These are phyloP conservation scores for Phaeotremella fagi DNA, from an alignment of 768 basidiomycete species.

Conservation along the genomic window DNA sequence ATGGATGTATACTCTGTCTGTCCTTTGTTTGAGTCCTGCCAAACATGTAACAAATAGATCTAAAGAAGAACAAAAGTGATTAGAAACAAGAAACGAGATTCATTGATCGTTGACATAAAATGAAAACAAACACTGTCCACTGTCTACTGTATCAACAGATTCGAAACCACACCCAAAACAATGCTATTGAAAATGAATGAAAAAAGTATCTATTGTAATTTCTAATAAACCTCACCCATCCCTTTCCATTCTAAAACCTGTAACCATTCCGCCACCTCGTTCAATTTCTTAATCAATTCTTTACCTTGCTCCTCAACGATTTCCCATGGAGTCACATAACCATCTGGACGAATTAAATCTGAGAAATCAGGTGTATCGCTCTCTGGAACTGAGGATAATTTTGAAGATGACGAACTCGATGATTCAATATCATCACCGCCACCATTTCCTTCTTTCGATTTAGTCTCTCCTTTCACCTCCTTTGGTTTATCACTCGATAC, in stretches of 20 bases:
- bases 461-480: neutral
- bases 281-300: constrained; percentile 9
- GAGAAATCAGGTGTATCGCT: constrained; percentile 11
- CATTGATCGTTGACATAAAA: too few relatives aligned
- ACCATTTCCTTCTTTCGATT: neutral
- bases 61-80: too few relatives aligned
- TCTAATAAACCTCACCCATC: constrained; percentile 11
- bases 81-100: too few relatives aligned
- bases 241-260: constrained; percentile 35
- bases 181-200: neutral
- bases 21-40: too few relatives aligned
- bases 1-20: too few relatives aligned
- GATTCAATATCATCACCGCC: constrained; percentile 5
- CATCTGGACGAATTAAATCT: constrained; percentile 1
- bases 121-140: too few relatives aligned
- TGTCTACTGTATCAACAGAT: too few relatives aligned
- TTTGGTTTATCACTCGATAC: neutral
- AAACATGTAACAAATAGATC: too few relatives aligned
- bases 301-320: constrained; percentile 16
- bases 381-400: neutral
- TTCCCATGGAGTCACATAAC: constrained; percentile 13
- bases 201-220: too few relatives aligned
- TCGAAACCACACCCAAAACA: too few relatives aligned
- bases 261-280: constrained; percentile 23
- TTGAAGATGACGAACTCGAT: constrained; percentile 3